A percentile compares a stretch with the other conserved stretches of the same genome.
Evolutionary conservation across 2,329 filamentous ascomycete genomes (phyloP).

Genomic region (Nannizziopsis arthrosporioides): DNA sequence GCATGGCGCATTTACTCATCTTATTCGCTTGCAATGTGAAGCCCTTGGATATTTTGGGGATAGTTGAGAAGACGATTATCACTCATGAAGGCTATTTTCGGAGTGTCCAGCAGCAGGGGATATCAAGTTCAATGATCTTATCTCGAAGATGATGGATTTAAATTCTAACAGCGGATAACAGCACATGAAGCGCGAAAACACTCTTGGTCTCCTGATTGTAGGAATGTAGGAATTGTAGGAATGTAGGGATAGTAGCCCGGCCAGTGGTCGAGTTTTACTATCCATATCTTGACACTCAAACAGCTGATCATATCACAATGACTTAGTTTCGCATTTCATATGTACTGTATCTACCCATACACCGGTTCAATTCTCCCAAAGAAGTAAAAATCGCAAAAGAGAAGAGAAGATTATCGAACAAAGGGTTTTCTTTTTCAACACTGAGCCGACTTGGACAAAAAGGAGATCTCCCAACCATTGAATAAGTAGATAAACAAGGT

Average conservation of each 20-base stretch:
- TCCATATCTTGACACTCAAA: too few relatives aligned
- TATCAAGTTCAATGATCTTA: constrained; percentile 22
- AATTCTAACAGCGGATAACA: constrained; percentile 23
- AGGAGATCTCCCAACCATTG: too few relatives aligned
- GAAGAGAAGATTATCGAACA: too few relatives aligned
- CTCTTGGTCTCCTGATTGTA: constrained; percentile 19
- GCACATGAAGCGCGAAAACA: constrained; percentile 23
- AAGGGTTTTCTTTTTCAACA: too few relatives aligned
- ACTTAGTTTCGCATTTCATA: not conserved
- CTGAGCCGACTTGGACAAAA: too few relatives aligned
- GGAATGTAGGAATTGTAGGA: too few relatives aligned
- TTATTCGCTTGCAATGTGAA: constrained; percentile 35
- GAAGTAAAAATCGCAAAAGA: too few relatives aligned
- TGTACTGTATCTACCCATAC: too few relatives aligned
- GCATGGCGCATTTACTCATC: constrained; percentile 23
- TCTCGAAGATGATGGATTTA: constrained; percentile 21
- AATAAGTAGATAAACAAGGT: too few relatives aligned
- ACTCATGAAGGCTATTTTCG: constrained; percentile 25
- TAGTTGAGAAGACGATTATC: constrained; percentile 22
- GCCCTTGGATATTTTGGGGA: constrained; percentile 39
- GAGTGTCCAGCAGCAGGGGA: constrained; percentile 23
- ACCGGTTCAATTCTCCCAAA: too few relatives aligned
- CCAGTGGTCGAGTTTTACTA: too few relatives aligned
- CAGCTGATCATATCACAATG: not conserved
- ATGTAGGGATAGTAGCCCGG: too few relatives aligned